Percentiles rank a stretch among this genome's conserved stretches.
Evolutionary conservation across 805 yeast species (phyloP).

Genomic region (Saturnispora zaruensis): DNA sequence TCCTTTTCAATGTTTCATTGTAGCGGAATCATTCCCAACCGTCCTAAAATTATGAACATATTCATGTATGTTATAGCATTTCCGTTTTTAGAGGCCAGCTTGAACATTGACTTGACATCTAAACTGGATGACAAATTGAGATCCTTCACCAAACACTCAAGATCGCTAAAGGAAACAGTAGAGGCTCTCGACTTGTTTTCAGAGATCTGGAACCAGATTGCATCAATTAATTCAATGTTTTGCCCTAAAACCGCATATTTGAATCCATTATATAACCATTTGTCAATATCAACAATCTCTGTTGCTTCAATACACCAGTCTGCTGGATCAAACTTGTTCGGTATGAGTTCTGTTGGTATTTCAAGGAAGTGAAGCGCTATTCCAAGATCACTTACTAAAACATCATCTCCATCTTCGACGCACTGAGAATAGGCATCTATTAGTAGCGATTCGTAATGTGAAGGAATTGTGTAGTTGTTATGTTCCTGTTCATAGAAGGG

Average conservation of each 20-base stretch:
- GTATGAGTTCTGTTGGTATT: conserved; percentile 9
- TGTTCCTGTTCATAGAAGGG: conserved; percentile 10
- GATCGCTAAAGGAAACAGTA: conserved; percentile 2
- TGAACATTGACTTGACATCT: conserved; percentile 33
- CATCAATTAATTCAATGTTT: conserved; percentile 29
- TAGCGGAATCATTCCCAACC: conserved; percentile 30
- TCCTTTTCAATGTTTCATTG: background rate
- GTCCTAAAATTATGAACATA: conserved; percentile 41
- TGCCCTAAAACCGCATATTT: conserved; percentile 30
- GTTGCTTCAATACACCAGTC: conserved; percentile 20
- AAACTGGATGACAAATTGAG: conserved; percentile 25
- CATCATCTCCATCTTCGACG: conserved; percentile 30
- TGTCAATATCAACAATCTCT: conserved; percentile 40
- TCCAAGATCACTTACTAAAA: conserved; percentile 26
- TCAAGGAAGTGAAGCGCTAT: conserved; percentile 2
- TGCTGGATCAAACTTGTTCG: background rate
- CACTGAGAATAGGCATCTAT: conserved; percentile 35
- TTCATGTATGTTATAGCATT: conserved; percentile 34
- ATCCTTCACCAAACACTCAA: conserved; percentile 17
- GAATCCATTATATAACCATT: conserved; percentile 32
- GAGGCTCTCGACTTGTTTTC: background rate
- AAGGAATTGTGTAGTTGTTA: conserved; percentile 28
- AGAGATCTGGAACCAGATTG: conserved; percentile 33
- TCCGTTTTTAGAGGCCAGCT: conserved; percentile 34
- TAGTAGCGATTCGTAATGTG: conserved; percentile 36